A percentile compares a stretch with the other conserved stretches of the same genome.
These are phyloP conservation scores for Ulota crispa DNA, from an alignment of 225 moss, liverwort and hornwort genomes.

Conservation along the genomic window DNA sequence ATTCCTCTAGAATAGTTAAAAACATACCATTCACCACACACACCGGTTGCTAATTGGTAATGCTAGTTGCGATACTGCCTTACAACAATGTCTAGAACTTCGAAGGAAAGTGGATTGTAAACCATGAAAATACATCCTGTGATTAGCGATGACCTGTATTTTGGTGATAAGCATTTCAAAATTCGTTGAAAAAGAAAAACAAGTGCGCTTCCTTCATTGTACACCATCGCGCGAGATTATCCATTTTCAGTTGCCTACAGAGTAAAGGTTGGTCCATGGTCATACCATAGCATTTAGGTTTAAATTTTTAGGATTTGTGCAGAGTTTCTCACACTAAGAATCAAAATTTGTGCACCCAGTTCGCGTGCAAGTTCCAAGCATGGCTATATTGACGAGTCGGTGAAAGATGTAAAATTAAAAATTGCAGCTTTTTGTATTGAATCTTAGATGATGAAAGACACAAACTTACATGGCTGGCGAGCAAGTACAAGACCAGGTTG, in stretches of 20 bases:
- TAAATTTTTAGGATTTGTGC: too few relatives aligned
- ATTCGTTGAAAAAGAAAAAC: not conserved
- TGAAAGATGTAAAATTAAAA: too few relatives aligned
- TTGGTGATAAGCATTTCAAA: not conserved
- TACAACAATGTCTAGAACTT: not conserved
- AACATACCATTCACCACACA: too few relatives aligned
- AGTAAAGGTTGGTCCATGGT: not conserved
- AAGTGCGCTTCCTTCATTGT: not conserved
- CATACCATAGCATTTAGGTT: not conserved
- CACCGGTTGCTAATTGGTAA: too few relatives aligned
- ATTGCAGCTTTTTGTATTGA: not conserved
- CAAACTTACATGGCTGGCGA: constrained; percentile 74
- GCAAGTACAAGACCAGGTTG: constrained; percentile 81
- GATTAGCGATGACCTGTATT: not conserved
- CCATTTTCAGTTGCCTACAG: not conserved
- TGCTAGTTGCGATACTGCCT: not conserved
- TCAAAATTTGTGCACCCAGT: too few relatives aligned
- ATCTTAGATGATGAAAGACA: not conserved
- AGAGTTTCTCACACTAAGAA: too few relatives aligned
- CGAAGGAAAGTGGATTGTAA: not conserved
- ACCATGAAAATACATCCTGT: too few relatives aligned
- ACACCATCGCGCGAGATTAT: not conserved
- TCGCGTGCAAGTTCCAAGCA: not conserved
- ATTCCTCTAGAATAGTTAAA: not conserved
- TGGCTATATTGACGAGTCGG: not conserved